These are phyloP conservation scores for Plicaturopsis crispa DNA, from an alignment of 768 basidiomycete species.

Conservation along the genomic window DNA sequence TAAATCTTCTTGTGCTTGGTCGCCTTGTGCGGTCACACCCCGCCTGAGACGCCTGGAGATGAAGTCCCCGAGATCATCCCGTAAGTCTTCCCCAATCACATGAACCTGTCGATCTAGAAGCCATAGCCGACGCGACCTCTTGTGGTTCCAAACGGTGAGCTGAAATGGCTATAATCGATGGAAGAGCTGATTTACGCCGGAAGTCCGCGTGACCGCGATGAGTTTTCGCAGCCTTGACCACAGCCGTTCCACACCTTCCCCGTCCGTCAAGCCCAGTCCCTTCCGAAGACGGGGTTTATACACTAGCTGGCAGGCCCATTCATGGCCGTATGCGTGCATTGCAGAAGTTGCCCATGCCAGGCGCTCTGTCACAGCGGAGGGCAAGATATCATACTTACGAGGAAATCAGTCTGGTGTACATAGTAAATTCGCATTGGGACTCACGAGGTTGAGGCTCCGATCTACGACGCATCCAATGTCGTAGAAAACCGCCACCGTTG, in stretches of 20 bases:
- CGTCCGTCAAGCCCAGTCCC: constrained; percentile 11
- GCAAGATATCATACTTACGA: constrained; percentile 16
- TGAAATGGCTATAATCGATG: neutral
- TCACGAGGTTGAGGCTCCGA: constrained; percentile 12
- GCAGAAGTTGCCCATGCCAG: constrained; percentile 14
- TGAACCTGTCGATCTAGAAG: constrained; percentile 24
- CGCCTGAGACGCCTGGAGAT: constrained; percentile 13
- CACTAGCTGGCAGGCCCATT: constrained; percentile 11
- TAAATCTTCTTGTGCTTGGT: constrained; percentile 10
- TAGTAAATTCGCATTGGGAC: neutral
- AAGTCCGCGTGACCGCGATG: constrained; percentile 4
- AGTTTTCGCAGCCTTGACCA: constrained; percentile 10
- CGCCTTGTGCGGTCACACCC: constrained; percentile 9
- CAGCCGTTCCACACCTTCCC: constrained; percentile 12
- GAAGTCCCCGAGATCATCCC: constrained; percentile 25
- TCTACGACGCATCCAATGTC: constrained; percentile 18
- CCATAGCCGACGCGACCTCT: constrained; percentile 21
- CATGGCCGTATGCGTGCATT: constrained; percentile 14
- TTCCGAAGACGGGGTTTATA: constrained; percentile 12
- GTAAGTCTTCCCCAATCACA: constrained; percentile 16
- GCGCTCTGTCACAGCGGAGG: constrained; percentile 8
- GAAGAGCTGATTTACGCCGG: constrained; percentile 15
- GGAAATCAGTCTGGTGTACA: neutral
- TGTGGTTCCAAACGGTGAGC: constrained; percentile 2
- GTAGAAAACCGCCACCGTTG: constrained; percentile 10